These are phyloP conservation scores for Trichoderma lentiforme DNA, from an alignment of 2,329 filamentous ascomycete species.

Conservation along the genomic window DNA sequence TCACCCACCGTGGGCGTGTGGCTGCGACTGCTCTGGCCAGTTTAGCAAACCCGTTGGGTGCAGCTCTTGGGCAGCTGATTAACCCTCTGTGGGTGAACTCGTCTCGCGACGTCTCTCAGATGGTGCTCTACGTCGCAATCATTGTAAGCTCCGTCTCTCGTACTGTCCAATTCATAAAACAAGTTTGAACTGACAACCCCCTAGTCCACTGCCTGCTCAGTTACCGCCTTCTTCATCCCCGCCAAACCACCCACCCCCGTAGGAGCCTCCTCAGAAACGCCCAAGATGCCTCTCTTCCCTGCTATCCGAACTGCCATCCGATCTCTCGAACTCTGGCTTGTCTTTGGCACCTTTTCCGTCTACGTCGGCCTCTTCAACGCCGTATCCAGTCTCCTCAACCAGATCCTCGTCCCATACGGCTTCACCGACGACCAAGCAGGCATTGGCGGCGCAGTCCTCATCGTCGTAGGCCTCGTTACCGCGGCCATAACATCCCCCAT, in stretches of 20 bases:
- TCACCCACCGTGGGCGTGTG: slow-evolving; percentile 77
- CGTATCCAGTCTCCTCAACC: slow-evolving; percentile 81
- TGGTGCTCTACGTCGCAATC: slow-evolving; percentile 81
- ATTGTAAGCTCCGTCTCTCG: slow-evolving; percentile 56
- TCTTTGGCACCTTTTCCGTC: slow-evolving; percentile 75
- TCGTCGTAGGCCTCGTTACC: slow-evolving; percentile 77
- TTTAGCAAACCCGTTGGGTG: slow-evolving; percentile 86
- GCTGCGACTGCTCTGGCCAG: slow-evolving; percentile 82
- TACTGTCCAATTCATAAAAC: background rate
- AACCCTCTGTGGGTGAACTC: slow-evolving; percentile 70
- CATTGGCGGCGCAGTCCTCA: slow-evolving; percentile 84
- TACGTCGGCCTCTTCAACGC: slow-evolving; percentile 96
- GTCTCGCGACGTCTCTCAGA: slow-evolving; percentile 65
- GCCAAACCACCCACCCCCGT: slow-evolving; percentile 72
- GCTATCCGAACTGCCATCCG: slow-evolving; percentile 51
- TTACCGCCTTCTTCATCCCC: slow-evolving; percentile 82
- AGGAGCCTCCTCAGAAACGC: slow-evolving; percentile 61
- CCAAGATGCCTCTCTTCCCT: slow-evolving; percentile 50
- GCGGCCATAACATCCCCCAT: slow-evolving; percentile 76
- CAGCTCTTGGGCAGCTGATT: slow-evolving; percentile 82
- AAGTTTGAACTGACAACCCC: background rate
- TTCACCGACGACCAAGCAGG: slow-evolving; percentile 82
- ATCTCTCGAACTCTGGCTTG: slow-evolving; percentile 73
- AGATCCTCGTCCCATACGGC: slow-evolving; percentile 82
- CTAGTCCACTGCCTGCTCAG: slow-evolving; percentile 46